Percentiles rank a stretch among this genome's conserved stretches.
Conservation (phyloP, 345 rosid species). For the Erysimum cheiranthoides region DNA sequence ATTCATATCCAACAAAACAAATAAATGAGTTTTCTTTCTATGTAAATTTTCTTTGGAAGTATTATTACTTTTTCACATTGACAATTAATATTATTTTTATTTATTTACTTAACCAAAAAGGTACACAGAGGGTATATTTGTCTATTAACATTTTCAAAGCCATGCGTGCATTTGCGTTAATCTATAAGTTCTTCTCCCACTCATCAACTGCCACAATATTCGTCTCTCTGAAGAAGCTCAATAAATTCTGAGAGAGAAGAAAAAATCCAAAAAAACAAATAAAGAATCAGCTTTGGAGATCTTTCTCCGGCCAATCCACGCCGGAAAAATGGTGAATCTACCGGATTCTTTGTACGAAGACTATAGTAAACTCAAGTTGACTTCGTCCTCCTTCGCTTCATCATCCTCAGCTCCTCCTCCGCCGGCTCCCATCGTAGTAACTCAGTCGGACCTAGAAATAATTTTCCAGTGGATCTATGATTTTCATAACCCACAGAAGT, state of each 20-base stretch:
- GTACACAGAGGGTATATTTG: background rate
- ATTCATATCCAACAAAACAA: conserved; percentile 14
- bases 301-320: background rate
- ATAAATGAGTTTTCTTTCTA: conserved; percentile 17
- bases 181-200: conserved; percentile 32
- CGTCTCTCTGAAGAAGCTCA: background rate
- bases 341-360: conserved; percentile 43
- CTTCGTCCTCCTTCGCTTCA: background rate
- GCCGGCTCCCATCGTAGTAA: background rate
- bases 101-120: background rate
- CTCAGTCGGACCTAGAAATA: background rate
- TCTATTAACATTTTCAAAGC: background rate
- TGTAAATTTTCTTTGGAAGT: conserved; percentile 6
- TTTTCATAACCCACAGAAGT: conserved; percentile 26
- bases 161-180: conserved; percentile 18
- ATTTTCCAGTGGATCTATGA: conserved; percentile 42
- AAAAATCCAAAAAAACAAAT: background rate
- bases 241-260: background rate
- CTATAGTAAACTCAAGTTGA: conserved; percentile 2
- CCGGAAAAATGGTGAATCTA: conserved; percentile 25
- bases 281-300: background rate
- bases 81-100: conserved; percentile 18
- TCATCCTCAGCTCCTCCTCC: background rate
- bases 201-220: conserved; percentile 31
- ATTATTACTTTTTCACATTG: background rate